Evolutionary conservation across 805 yeast species (phyloP), one percentile per base, ranked within the genome.

Genomic region (Yarrowia deformans): DNA sequence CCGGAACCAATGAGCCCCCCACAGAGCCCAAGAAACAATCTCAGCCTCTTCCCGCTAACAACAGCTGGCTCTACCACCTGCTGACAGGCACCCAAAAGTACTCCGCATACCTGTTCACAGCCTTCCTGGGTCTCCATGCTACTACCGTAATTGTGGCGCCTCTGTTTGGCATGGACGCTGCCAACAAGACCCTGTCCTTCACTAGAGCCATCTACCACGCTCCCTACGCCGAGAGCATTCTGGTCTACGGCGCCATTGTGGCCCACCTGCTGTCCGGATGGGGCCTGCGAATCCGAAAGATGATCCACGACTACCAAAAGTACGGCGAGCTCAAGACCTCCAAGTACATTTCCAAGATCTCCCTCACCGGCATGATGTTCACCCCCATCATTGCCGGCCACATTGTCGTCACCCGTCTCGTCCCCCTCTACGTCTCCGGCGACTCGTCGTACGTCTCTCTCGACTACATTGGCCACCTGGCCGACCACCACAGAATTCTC

Each of bases 191-290:
- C 23, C 79, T 89, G 66, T 84, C 87, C 69, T 79, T 88, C 80
- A 85, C 88, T 0, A 78, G 91, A 66, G 84, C 86, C 18, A 72
- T 90, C 0, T 89, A 89, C 75, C 89, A 86, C 69, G 79, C 81
- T 0, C 84, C 88, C 0, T 72, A 77, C 2, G 74, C 85, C 10
- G 93, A 88, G 73, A 76, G 76, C 8, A 67, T 80, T 0, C 72
- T 84, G 37, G 80, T 87, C 0, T 79, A 79, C 71, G 87, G 85
- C 0, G 78, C 87, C 0, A 75, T 81, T 0, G 74, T 77, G 0
- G 70, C 77, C 3, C 94, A 89, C 74, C 79, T 88, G 0, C 43
- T 78, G 0, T 76, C 87, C 54, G 93, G 94, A 0, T 68, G 87
- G 0, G 72, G 76, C 0, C 69, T 85, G 5, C 77, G 91, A 69